phyloP scores from a whole-genome alignment of 2,329 filamentous ascomycete genomes.

The Hypomyces perniciosus region DNA sequence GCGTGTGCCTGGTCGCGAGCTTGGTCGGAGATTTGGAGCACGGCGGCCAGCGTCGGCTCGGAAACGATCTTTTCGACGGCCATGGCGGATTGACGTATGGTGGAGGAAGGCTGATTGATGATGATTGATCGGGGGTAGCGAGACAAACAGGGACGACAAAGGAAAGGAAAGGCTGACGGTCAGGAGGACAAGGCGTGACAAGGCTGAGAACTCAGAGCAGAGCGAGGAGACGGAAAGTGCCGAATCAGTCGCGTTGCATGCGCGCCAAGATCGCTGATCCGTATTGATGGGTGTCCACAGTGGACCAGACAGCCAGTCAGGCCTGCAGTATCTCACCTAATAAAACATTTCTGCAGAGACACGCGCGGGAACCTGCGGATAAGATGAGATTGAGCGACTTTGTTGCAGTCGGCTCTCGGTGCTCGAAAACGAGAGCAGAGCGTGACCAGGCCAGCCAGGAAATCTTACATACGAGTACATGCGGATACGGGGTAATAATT shows the following conservation, averaged over 20 bases:
- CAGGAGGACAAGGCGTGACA: background rate
- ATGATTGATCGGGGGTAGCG: background rate
- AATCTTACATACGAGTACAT: too few species aligned
- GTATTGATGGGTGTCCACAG: background rate
- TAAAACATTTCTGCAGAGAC: too few species aligned
- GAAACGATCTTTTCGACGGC: conserved; percentile 34
- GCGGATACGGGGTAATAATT: too few species aligned
- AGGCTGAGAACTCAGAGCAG: conserved; percentile 5
- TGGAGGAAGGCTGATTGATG: background rate
- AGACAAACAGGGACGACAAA: background rate
- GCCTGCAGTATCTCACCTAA: too few species aligned
- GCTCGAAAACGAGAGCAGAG: too few species aligned
- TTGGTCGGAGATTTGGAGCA: conserved; percentile 66
- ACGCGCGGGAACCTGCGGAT: too few species aligned
- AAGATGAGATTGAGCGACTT: too few species aligned
- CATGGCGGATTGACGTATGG: conserved; percentile 21
- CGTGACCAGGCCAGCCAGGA: too few species aligned
- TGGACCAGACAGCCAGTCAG: too few species aligned
- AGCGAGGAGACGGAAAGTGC: conserved; percentile 7
- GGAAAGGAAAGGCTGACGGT: background rate
- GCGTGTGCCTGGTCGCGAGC: conserved; percentile 66
- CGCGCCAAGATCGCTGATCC: background rate
- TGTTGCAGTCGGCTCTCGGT: too few species aligned
- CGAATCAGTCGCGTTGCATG: background rate
- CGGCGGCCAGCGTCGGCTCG: conserved; percentile 52